Conservation (phyloP, 2,329 filamentous ascomycete species). For the Emergomyces pasteurianus region DNA sequence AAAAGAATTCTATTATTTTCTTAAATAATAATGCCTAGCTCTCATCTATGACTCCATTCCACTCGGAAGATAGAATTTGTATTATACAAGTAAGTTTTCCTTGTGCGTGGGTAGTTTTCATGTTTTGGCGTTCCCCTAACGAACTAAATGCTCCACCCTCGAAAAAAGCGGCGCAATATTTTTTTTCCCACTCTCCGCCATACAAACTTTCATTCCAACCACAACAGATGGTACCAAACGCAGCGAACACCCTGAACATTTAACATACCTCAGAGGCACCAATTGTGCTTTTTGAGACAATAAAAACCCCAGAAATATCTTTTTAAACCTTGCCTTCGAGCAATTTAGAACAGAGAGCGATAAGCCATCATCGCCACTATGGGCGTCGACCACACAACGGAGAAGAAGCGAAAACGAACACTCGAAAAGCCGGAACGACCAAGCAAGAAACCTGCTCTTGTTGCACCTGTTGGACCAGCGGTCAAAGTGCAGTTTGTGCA, state of each 20-base stretch:
- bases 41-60: background rate
- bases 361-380: slow-evolving; percentile 12
- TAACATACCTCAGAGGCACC: background rate
- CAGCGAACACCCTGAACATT: background rate
- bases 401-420: slow-evolving; percentile 42
- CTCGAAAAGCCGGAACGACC: slow-evolving; percentile 33
- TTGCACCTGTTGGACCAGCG: slow-evolving; percentile 24
- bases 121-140: too few relatives aligned
- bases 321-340: background rate
- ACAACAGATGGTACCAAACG: background rate
- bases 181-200: background rate
- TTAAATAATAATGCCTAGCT: background rate
- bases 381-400: slow-evolving; percentile 21
- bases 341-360: background rate
- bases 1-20: background rate
- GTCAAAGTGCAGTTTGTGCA: slow-evolving; percentile 36
- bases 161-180: background rate
- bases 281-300: background rate
- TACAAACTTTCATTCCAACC: background rate
- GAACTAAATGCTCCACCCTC: background rate
- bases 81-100: background rate
- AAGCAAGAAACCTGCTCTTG: slow-evolving; percentile 37
- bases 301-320: background rate
- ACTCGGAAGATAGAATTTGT: background rate
- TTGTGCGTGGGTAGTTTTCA: too few relatives aligned